These are phyloP conservation scores for Lepiota venenata DNA, from an alignment of 768 basidiomycete species.

Conservation along the genomic window DNA sequence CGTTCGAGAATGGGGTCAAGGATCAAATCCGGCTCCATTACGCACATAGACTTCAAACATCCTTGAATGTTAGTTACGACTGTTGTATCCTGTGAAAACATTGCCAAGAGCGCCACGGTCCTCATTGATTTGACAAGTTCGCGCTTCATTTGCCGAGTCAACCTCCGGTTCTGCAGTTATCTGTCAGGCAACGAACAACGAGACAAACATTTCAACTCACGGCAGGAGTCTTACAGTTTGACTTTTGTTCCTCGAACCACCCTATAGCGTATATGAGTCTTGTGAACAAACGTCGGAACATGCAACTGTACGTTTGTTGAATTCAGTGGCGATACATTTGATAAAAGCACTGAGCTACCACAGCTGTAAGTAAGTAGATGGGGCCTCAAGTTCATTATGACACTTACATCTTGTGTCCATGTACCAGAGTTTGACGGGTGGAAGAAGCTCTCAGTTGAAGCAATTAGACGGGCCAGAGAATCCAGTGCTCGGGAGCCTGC, in stretches of 20 bases:
- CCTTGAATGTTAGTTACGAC: slow-evolving; percentile 76
- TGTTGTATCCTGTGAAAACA: slow-evolving; percentile 81
- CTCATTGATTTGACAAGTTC: slow-evolving; percentile 82
- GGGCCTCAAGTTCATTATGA: not conserved
- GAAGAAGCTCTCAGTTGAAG: slow-evolving; percentile 87
- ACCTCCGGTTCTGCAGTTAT: slow-evolving; percentile 56
- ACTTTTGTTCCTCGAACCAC: slow-evolving; percentile 75
- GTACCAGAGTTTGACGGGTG: slow-evolving; percentile 85
- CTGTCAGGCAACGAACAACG: not conserved
- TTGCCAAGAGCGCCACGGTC: slow-evolving; percentile 81
- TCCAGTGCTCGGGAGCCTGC: slow-evolving; percentile 85
- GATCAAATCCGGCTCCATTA: slow-evolving; percentile 85
- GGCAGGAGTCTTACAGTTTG: slow-evolving; percentile 77
- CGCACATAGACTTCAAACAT: slow-evolving; percentile 76
- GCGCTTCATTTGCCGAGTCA: slow-evolving; percentile 75
- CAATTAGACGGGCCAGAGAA: slow-evolving; percentile 79
- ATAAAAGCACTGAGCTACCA: slow-evolving; percentile 77
- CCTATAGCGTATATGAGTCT: slow-evolving; percentile 33
- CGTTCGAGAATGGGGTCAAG: slow-evolving; percentile 79
- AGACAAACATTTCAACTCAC: slow-evolving; percentile 25
- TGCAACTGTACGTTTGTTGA: slow-evolving; percentile 62
- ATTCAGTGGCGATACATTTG: slow-evolving; percentile 80
- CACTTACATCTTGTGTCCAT: slow-evolving; percentile 72
- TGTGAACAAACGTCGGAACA: slow-evolving; percentile 1
- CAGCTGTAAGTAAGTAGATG: not conserved